Conservation (phyloP, 2,329 filamentous ascomycete genomes). For the Niveomyces coronatus region DNA sequence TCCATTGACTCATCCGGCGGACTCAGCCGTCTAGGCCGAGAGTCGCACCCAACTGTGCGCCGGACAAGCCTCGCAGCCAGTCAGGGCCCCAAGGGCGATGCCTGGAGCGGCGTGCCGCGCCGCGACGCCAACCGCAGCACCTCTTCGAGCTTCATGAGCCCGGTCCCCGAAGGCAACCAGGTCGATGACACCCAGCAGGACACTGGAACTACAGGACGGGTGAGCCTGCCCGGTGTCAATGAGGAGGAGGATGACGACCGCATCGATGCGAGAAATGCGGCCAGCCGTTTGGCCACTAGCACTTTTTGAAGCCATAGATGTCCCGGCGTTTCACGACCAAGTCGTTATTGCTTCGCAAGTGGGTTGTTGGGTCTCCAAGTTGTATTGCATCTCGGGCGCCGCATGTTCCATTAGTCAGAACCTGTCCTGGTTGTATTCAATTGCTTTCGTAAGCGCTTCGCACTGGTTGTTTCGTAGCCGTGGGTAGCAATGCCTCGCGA, state of each 20-base stretch:
- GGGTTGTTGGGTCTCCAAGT: neutral
- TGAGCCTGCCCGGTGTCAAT: conserved; percentile 47
- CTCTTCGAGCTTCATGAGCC: conserved; percentile 60
- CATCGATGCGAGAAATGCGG: conserved; percentile 90
- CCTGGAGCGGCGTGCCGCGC: conserved; percentile 90
- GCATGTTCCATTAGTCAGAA: conserved; percentile 4
- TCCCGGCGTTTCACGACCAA: no score
- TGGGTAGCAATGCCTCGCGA: neutral
- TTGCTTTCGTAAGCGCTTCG: neutral
- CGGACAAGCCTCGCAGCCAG: conserved; percentile 72
- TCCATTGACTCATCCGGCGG: conserved; percentile 87
- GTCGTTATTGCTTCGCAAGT: neutral
- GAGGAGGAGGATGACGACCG: conserved; percentile 89
- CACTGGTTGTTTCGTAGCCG: neutral
- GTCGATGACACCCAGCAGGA: conserved; percentile 32
- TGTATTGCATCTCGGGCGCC: neutral
- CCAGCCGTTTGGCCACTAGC: conserved; percentile 84
- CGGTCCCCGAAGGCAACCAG: conserved; percentile 51
- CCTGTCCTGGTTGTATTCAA: neutral
- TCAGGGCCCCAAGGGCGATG: conserved; percentile 94
- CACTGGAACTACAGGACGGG: conserved; percentile 29
- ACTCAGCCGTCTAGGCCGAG: conserved; percentile 78
- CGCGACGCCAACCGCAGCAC: conserved; percentile 67
- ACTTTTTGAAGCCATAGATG: conserved; percentile 59
- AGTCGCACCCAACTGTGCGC: conserved; percentile 67